phyloP scores from a whole-genome alignment of 208 protist genomes.

The Porcisia hertigi region DNA sequence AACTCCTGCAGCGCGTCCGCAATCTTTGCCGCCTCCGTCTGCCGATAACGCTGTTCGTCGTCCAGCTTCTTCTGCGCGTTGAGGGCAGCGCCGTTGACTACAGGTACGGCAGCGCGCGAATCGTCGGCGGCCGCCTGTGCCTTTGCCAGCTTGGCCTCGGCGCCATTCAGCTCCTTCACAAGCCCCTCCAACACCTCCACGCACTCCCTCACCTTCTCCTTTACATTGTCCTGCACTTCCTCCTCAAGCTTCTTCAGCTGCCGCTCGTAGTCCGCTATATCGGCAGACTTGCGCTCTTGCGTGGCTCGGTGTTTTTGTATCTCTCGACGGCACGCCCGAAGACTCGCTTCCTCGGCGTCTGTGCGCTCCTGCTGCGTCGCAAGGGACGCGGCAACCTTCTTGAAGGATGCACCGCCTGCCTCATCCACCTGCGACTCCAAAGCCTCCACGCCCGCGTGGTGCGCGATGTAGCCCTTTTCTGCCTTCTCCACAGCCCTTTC shows the following conservation, averaged over 20 bases:
- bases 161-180: slow-evolving; percentile 49
- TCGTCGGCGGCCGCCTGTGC: slow-evolving; percentile 62
- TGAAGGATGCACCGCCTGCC: slow-evolving; percentile 74
- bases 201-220: slow-evolving; percentile 54
- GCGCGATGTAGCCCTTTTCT: slow-evolving; percentile 41
- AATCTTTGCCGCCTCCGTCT: slow-evolving; percentile 77
- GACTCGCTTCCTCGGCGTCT: slow-evolving; percentile 72
- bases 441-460: slow-evolving; percentile 52
- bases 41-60: slow-evolving; percentile 81
- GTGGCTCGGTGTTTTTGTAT: slow-evolving; percentile 71
- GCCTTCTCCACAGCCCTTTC: slow-evolving; percentile 40
- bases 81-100: slow-evolving; percentile 58
- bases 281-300: slow-evolving; percentile 65
- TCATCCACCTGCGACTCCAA: slow-evolving; percentile 79
- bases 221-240: slow-evolving; percentile 60
- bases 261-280: slow-evolving; percentile 63
- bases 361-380: slow-evolving; percentile 62
- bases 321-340: slow-evolving; percentile 63
- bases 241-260: slow-evolving; percentile 60
- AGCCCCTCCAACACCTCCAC: slow-evolving; percentile 50
- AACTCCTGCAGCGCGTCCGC: slow-evolving; percentile 83
- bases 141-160: slow-evolving; percentile 54
- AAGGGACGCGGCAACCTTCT: slow-evolving; percentile 55
- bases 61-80: slow-evolving; percentile 76
- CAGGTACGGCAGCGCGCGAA: slow-evolving; percentile 57